Conservation (phyloP, 140 eudicot genomes). For the Ambrosia hybrid region DNA sequence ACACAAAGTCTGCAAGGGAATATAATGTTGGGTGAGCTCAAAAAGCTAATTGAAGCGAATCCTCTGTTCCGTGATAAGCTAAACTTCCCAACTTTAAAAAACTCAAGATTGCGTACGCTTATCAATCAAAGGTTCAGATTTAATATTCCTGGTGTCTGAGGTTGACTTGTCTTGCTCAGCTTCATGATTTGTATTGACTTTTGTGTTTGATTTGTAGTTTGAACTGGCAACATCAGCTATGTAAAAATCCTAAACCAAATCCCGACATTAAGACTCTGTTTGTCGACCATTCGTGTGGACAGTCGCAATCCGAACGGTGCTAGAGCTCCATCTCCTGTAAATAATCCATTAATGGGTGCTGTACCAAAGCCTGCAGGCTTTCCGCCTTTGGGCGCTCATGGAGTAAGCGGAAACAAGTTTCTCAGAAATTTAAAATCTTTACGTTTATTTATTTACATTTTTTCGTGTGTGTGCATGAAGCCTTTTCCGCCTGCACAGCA, state of each 20-base stretch:
- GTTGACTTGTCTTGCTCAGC: slow-evolving; percentile 7
- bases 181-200: slow-evolving; percentile 12
- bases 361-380: slow-evolving; percentile 46
- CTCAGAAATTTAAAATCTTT: neutral
- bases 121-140: slow-evolving; percentile 67
- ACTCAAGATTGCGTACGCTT: slow-evolving; percentile 73
- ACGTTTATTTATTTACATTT: neutral
- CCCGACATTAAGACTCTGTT: slow-evolving; percentile 77
- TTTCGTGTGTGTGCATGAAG: slow-evolving; percentile 25
- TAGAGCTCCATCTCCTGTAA: slow-evolving; percentile 40
- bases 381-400: slow-evolving; percentile 46
- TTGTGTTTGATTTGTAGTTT: slow-evolving; percentile 44
- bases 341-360: slow-evolving; percentile 34
- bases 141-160: neutral
- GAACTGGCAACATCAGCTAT: slow-evolving; percentile 86
- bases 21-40: slow-evolving; percentile 71
- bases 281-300: slow-evolving; percentile 85
- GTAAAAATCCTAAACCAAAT: slow-evolving; percentile 73
- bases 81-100: slow-evolving; percentile 64
- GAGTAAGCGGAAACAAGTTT: slow-evolving; percentile 31
- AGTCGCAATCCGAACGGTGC: slow-evolving; percentile 45
- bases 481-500: slow-evolving; percentile 72
- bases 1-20: slow-evolving; percentile 75
- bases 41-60: slow-evolving; percentile 84
- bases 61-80: slow-evolving; percentile 82